Conservation (phyloP, 1,284 basidiomycete species). For the Fomitopsis palustris region DNA sequence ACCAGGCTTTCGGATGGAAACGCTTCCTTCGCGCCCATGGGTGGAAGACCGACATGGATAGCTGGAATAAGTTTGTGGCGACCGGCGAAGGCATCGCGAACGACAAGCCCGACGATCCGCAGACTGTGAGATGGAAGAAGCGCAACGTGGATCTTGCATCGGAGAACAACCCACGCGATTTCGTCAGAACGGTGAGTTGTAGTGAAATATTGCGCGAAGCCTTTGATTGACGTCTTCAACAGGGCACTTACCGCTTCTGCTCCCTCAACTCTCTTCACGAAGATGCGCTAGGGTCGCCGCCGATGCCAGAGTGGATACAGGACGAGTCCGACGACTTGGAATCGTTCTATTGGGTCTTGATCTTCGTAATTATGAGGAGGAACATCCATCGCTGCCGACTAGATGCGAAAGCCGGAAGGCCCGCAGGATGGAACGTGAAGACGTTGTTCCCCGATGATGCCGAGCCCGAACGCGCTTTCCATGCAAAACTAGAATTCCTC, state of each 20-base stretch:
- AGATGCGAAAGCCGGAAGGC: too few species aligned
- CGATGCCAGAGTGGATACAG: not conserved
- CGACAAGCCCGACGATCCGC: not conserved
- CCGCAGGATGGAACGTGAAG: too few species aligned
- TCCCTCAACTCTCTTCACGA: constrained; percentile 3
- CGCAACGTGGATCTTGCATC: constrained; percentile 6
- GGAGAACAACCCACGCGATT: not conserved
- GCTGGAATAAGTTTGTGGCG: not conserved
- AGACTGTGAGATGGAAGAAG: not conserved
- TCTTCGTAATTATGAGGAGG: constrained; percentile 10
- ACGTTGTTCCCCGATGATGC: not conserved
- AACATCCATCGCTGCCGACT: not conserved
- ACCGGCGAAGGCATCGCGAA: not conserved
- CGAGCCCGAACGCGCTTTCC: not conserved
- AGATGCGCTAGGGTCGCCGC: constrained; percentile 2
- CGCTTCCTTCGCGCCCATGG: not conserved
- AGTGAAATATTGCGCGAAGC: not conserved
- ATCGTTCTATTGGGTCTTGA: constrained; percentile 11
- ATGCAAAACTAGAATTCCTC: not conserved
- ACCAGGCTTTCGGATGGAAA: not conserved
- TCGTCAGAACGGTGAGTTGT: not conserved
- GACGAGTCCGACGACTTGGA: constrained; percentile 10
- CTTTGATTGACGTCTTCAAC: not conserved
- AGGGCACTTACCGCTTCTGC: not conserved
- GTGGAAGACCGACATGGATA: not conserved